Evolutionary conservation across 331 rosid genomes (phyloP).

Genomic region (Malus hybrid): DNA sequence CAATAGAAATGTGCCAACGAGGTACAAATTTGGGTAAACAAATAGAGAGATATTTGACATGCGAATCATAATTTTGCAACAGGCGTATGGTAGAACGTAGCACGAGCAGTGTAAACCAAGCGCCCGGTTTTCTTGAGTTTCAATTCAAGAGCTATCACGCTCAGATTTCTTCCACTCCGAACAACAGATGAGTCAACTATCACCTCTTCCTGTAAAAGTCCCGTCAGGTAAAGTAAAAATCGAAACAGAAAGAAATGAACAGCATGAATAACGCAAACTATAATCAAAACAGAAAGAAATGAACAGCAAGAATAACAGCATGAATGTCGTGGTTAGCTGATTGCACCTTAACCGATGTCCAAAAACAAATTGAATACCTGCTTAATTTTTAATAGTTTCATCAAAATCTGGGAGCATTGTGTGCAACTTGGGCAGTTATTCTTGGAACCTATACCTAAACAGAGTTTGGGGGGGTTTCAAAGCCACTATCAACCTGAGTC

Average conservation of each 20-base stretch:
- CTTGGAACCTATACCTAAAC: background rate
- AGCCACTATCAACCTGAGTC: background rate
- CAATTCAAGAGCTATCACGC: constrained; percentile 46
- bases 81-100: constrained; percentile 73
- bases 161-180: constrained; percentile 67
- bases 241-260: background rate
- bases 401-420: background rate
- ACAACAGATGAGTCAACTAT: constrained; percentile 44
- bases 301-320: no score
- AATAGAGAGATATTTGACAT: background rate
- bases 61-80: constrained; percentile 41
- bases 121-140: constrained; percentile 44
- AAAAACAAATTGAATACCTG: background rate
- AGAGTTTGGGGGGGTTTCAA: background rate
- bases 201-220: constrained; percentile 49
- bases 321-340: background rate
- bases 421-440: background rate
- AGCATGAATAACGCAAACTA: background rate
- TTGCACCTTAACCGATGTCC: background rate
- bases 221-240: background rate
- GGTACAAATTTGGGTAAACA: background rate
- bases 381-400: background rate
- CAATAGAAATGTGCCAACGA: background rate
- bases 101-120: constrained; percentile 47
- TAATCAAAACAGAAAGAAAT: background rate